Evolutionary conservation across 1,139 yeast genomes (phyloP).

Genomic region (Eremothecium sinecaudum): DNA sequence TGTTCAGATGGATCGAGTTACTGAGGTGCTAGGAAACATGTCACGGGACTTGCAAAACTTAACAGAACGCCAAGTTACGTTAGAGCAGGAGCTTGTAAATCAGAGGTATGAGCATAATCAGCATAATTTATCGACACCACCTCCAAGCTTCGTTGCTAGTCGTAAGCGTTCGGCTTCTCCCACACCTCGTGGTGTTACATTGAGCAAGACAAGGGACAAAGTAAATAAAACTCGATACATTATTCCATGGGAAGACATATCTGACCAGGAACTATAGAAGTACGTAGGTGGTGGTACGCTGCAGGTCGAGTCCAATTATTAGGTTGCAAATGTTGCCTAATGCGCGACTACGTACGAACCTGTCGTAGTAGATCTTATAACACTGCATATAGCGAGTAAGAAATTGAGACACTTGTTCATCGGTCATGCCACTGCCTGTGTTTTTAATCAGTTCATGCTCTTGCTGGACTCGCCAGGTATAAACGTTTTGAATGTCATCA

Average conservation of each 20-base stretch:
- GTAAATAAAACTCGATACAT: slow-evolving; percentile 10
- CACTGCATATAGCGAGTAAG: slow-evolving; percentile 83
- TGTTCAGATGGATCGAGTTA: slow-evolving; percentile 5
- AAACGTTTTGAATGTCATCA: slow-evolving; percentile 50
- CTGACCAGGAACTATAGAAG: slow-evolving; percentile 6
- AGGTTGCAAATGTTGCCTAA: slow-evolving; percentile 22
- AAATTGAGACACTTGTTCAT: slow-evolving; percentile 53
- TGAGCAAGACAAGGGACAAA: slow-evolving; percentile 12
- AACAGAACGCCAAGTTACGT: slow-evolving; percentile 3
- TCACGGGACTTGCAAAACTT: slow-evolving; percentile 6
- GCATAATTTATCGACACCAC: slow-evolving; percentile 1
- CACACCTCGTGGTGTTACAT: slow-evolving; percentile 5
- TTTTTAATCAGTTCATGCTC: slow-evolving; percentile 54
- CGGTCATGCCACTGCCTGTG: slow-evolving; percentile 72
- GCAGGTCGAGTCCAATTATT: slow-evolving; percentile 16
- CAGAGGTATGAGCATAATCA: slow-evolving; percentile 5
- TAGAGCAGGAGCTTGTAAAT: slow-evolving; percentile 4
- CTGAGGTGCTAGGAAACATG: slow-evolving; percentile 4
- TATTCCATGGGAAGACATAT: slow-evolving; percentile 26
- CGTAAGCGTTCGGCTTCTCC: slow-evolving; percentile 3
- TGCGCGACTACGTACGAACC: slow-evolving; percentile 31
- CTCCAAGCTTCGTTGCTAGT: slow-evolving; percentile 2
- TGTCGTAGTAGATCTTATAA: slow-evolving; percentile 57
- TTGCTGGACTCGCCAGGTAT: slow-evolving; percentile 76
- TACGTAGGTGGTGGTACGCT: slow-evolving; percentile 15